Evolutionary conservation across 495 filamentous ascomycete genomes (phyloP), one percentile per base, ranked within the genome.

Genomic region (Chaetomidium leptoderma): DNA sequence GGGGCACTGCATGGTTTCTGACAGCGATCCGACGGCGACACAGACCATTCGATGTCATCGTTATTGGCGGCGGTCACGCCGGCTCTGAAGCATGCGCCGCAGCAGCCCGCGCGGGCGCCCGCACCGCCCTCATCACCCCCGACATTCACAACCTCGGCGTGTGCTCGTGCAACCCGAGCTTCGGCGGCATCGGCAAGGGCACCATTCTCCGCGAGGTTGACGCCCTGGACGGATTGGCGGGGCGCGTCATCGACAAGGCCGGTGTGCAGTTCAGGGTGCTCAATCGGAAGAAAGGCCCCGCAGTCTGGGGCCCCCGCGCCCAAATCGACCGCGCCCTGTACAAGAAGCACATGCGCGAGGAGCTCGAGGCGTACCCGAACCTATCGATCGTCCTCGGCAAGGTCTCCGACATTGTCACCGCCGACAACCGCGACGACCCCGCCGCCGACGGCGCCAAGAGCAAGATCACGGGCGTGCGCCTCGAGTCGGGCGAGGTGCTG

Each of bases 101-200:
- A 2, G 87, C 95, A 6, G 93, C 93, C 35, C 86, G 93, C 29
- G 83, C 87, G 17, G 93, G 93, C 35, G 93, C 95, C 50, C 84
- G 86, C 57, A 98, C 93, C 6, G 91, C 88, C 5, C 81, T 98
- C 54, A 79, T 98, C 36, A 98, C 93, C 4, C 92, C 89, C 47
- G 88, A 84, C 55, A 67, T 91, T 53, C 84, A 90, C 49, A 96
- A 96, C 65, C 86, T 98, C 27, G 93, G 93, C 35, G 88, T 92
- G 21, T 97, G 95, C 74, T 97, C 92, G 50, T 98, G 93, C 77
- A 98, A 98, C 72, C 93, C 93, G 27, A 93, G 88, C 56, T 95
- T 98, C 69, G 93, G 93, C 45, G 93, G 93, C 32, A 98, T 98
- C 63, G 93, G 93, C n/a, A 98, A 98, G 72, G 93, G 93, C 10